Evolutionary conservation across 768 basidiomycete species (phyloP), one percentile per base, ranked within the genome.

Genomic region (Tylopilus plumbeoviolaceoides): DNA sequence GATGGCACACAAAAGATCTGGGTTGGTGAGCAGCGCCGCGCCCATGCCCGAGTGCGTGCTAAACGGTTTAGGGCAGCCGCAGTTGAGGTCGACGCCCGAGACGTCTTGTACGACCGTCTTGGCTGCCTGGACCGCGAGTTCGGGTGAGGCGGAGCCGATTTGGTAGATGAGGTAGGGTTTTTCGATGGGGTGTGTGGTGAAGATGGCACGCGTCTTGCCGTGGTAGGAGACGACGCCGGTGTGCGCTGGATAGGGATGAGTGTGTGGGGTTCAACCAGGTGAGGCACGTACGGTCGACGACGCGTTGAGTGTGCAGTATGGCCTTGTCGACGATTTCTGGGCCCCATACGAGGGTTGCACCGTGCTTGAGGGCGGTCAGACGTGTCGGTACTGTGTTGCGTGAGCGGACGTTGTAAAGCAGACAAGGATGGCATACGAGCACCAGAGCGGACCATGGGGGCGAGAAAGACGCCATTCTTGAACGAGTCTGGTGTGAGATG

Each of bases 321-420:
- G 97, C 97, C 72, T 89, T 94, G 73, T 99, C 97, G 8, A 99
- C 88, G 45, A 90, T 87, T 67, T 99, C 97, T 0, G 97, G 97
- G 11, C 90, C 87, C 97, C 95, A 98, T 1, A 98, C 94, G 12
- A 98, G 77, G 10, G 86, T 85, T 3, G 95, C 95, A 5, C 95
- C 95, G 65, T 98, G 89, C 60, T 94, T 93, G 38, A 98, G 75
- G 14, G 94, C 85, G 58, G 90, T 84, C 7, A 95, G 69, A 25
- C 92, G 83, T 31, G 88, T 92, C 0, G 91, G 91, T 23, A 95
- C 92, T 95, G 65, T 8, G 46, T 31, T 21, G 33, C 21, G 33
- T 65, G 33, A 40, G 38, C 4, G 17, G 11, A 36, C n/a, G 12
- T 25, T 12, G 5, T 0, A 18, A 5, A 5, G 20, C 15, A 14